A percentile compares a stretch with the other conserved stretches of the same genome.
phyloP scores from a whole-genome alignment of 1,284 basidiomycete genomes.

The Coriolopsis trogii region DNA sequence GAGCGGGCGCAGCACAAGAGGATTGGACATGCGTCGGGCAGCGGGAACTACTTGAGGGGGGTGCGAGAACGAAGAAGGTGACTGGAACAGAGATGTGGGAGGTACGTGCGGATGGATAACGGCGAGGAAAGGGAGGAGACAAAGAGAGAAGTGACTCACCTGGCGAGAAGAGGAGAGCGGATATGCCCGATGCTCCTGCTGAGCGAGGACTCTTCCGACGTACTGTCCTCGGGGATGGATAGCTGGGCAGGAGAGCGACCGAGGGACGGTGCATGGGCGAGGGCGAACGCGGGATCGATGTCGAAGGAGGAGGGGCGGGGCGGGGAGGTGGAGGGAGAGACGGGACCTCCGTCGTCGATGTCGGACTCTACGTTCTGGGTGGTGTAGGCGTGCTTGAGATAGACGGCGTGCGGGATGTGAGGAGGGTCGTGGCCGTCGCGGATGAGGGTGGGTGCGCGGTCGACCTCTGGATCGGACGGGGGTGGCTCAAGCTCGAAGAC shows the following conservation, averaged over 20 bases:
- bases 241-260: slow-evolving; percentile 12
- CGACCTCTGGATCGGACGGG: slow-evolving; percentile 21
- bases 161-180: slow-evolving; percentile 31
- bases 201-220: slow-evolving; percentile 20
- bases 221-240: slow-evolving; percentile 8
- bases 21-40: no score
- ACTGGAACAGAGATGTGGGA: no score
- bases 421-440: neutral
- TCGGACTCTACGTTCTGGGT: slow-evolving; percentile 16
- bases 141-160: slow-evolving; percentile 26
- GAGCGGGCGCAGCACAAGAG: no score
- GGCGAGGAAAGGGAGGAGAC: neutral
- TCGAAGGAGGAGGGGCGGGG: slow-evolving; percentile 14
- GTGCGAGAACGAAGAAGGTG: no score
- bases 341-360: slow-evolving; percentile 21
- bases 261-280: neutral
- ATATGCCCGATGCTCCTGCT: slow-evolving; percentile 27
- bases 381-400: slow-evolving; percentile 9
- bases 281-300: slow-evolving; percentile 9
- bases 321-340: slow-evolving; percentile 19
- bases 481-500: slow-evolving; percentile 22
- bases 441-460: slow-evolving; percentile 16
- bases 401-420: neutral
- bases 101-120: neutral
- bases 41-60: no score